Evolutionary conservation across 2,329 filamentous ascomycete genomes (phyloP).

Genomic region (Claviceps pusilla): DNA sequence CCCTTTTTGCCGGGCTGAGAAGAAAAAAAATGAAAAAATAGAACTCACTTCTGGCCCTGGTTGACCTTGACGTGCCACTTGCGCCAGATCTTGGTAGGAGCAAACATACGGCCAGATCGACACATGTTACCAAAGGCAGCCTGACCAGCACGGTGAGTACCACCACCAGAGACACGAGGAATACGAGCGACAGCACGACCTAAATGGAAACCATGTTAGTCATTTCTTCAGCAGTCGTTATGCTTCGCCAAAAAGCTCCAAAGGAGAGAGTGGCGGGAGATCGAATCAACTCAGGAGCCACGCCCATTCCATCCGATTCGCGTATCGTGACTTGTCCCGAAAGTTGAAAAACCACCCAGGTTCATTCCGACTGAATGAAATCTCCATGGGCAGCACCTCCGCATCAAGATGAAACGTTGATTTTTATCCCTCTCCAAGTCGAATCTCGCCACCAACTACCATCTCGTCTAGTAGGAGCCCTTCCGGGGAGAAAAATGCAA

Average conservation of each 20-base stretch:
- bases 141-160: constrained; percentile 99
- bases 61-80: constrained; percentile 99
- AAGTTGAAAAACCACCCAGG: background rate
- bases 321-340: background rate
- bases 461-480: background rate
- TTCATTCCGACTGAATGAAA: background rate
- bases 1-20: background rate
- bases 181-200: constrained; percentile 99
- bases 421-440: background rate
- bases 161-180: constrained; percentile 98
- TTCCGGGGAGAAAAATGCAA: background rate
- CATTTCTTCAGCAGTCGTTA: background rate
- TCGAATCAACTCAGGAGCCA: background rate
- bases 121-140: constrained; percentile 99
- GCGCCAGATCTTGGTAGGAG: constrained; percentile 98
- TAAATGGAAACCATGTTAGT: constrained; percentile 22
- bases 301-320: background rate
- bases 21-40: background rate
- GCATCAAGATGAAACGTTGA: background rate
- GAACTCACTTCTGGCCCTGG: constrained; percentile 79
- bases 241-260: background rate
- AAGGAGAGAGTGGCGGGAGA: background rate
- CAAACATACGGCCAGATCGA: constrained; percentile 99
- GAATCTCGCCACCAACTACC: background rate
- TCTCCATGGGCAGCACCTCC: background rate